Evolutionary conservation across 805 yeast genomes (phyloP).

Genomic region (Brettanomyces sp.): DNA sequence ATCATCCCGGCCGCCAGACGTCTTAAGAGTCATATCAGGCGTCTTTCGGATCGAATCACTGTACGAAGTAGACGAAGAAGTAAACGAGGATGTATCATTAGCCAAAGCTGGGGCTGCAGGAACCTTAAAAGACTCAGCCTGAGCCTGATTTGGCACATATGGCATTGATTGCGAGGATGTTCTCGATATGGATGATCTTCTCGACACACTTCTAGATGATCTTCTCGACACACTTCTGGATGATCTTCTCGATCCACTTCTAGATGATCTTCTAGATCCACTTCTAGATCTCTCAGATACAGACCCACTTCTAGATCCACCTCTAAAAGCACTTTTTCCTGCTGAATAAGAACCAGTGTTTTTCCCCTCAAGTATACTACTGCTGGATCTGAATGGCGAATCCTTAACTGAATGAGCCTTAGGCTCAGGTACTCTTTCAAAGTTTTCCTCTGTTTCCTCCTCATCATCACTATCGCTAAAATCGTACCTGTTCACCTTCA

Average conservation of each 20-base stretch:
- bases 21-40: constrained; percentile 1
- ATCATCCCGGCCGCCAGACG: not conserved
- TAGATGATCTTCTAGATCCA: no score
- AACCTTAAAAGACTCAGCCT: not conserved
- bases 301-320: not conserved
- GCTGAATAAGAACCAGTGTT: no score
- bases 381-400: no score
- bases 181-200: not conserved
- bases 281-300: no score
- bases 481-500: constrained; percentile 18
- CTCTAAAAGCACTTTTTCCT: no score
- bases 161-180: not conserved
- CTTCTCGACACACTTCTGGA: not conserved
- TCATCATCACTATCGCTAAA: constrained; percentile 19
- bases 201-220: not conserved
- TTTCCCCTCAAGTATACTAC: no score
- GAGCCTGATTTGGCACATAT: not conserved
- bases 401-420: no score
- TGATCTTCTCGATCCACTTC: no score
- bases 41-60: constrained; percentile 3
- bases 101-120: constrained; percentile 2
- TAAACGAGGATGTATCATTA: constrained; percentile 1
- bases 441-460: constrained; percentile 3
- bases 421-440: no score
- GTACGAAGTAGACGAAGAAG: constrained; percentile 2